phyloP scores from a whole-genome alignment of 805 yeast genomes.

The Myxozyma kluyveri region DNA sequence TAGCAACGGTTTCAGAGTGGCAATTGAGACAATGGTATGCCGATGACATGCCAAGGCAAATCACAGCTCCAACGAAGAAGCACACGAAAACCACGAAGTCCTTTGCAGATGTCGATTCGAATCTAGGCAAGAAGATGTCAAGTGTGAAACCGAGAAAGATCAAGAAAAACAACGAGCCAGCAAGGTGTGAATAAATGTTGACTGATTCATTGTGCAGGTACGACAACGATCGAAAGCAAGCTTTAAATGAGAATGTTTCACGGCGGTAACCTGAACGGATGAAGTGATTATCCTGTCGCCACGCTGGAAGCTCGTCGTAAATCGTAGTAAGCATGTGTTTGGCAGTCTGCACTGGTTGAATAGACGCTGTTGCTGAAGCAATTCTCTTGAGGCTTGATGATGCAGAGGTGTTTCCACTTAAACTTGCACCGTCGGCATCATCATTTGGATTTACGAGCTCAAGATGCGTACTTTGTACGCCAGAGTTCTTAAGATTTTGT shows the following conservation, averaged over 20 bases:
- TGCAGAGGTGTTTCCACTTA: no score
- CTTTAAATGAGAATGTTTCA: conserved; percentile 49
- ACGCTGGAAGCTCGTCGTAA: conserved; percentile 60
- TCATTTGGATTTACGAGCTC: no score
- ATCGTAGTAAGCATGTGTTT: conserved; percentile 17
- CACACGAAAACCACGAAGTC: conserved; percentile 53
- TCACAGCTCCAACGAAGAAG: conserved; percentile 56
- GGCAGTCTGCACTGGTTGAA: not conserved
- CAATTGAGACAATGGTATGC: conserved; percentile 65
- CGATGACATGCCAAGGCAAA: conserved; percentile 62
- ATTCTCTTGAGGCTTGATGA: not conserved
- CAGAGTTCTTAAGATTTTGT: no score
- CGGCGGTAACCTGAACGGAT: conserved; percentile 64
- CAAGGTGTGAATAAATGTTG: conserved; percentile 65
- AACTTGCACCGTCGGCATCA: no score
- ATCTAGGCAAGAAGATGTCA: conserved; percentile 31
- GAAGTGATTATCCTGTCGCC: conserved; percentile 74
- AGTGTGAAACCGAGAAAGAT: conserved; percentile 23
- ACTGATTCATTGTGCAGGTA: conserved; percentile 70
- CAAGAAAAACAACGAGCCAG: conserved; percentile 34
- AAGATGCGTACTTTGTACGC: no score
- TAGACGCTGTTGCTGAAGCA: not conserved
- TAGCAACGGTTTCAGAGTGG: conserved; percentile 56
- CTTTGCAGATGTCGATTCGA: conserved; percentile 37
- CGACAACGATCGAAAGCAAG: conserved; percentile 50